Percentiles rank a stretch among this genome's conserved stretches.
These are phyloP conservation scores for Ophiocordyceps camponoti-floridani DNA, from an alignment of 2,329 filamentous ascomycete genomes.

Conservation along the genomic window DNA sequence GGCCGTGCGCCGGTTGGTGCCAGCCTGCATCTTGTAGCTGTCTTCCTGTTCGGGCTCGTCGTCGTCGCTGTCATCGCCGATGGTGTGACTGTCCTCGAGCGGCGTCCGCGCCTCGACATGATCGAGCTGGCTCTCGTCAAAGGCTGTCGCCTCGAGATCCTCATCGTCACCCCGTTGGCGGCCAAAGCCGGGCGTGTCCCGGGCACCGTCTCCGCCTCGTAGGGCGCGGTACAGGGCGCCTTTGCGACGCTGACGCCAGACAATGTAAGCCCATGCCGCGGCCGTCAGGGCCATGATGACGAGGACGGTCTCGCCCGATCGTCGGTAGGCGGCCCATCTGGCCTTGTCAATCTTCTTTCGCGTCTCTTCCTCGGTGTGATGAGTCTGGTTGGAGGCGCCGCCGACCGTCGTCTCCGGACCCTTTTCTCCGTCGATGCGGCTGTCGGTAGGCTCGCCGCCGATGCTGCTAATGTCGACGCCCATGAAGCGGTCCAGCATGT, in stretches of 20 bases:
- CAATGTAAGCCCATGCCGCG: conserved; percentile 53
- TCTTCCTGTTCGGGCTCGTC: conserved; percentile 10
- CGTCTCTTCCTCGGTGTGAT: conserved; percentile 35
- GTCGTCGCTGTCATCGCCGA: conserved; percentile 39
- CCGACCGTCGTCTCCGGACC: conserved; percentile 62
- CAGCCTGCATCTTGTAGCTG: conserved; percentile 2
- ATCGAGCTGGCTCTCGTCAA: conserved; percentile 48
- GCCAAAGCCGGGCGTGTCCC: conserved; percentile 26
- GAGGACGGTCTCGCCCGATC: conserved; percentile 71
- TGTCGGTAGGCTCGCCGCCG: conserved; percentile 63
- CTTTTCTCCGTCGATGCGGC: conserved; percentile 71
- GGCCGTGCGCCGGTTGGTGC: not conserved
- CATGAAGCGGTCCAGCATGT: conserved; percentile 97
- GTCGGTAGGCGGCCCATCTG: conserved; percentile 76
- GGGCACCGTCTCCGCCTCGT: conserved; percentile 15
- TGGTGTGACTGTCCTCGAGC: conserved; percentile 31
- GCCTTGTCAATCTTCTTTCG: conserved; percentile 62
- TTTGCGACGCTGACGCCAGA: conserved; percentile 44
- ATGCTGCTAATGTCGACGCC: conserved; percentile 79
- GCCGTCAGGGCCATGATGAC: conserved; percentile 64
- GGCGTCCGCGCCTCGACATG: conserved; percentile 33
- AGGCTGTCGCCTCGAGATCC: conserved; percentile 45
- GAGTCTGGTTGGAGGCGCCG: conserved; percentile 36
- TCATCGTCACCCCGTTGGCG: conserved; percentile 25
- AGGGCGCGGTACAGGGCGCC: conserved; percentile 36